Evolutionary conservation across 208 protist species (phyloP).

Genomic region (Crithidia brevicula): DNA sequence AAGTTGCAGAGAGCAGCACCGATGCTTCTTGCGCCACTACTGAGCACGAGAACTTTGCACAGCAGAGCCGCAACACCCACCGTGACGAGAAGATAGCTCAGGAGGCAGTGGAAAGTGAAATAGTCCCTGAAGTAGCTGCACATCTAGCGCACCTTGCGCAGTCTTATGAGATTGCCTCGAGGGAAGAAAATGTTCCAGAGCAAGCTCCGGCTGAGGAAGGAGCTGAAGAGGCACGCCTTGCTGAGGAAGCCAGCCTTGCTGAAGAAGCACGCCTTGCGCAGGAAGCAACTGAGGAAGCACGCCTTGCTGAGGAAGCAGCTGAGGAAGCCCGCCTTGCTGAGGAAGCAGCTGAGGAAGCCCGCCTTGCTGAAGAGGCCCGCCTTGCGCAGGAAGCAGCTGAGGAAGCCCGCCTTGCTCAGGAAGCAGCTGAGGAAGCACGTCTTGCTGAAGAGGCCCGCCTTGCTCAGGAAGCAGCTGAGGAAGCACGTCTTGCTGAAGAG

Average conservation of each 20-base stretch:
- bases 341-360: constrained; percentile 2
- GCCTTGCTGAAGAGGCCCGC: not conserved
- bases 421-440: constrained; percentile 19
- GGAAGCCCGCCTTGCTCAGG: constrained; percentile 9
- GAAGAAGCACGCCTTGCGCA: constrained; percentile 10
- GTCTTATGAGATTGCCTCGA: too few relatives aligned
- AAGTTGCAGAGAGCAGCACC: too few relatives aligned
- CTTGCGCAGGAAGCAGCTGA: constrained; percentile 17
- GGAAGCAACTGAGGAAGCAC: constrained; percentile 5
- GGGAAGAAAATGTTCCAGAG: too few relatives aligned
- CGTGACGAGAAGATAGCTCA: too few relatives aligned
- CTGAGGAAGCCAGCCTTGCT: constrained; percentile 12
- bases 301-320: constrained; percentile 6
- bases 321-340: not conserved
- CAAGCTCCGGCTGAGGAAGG: constrained; percentile 2
- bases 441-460: constrained; percentile 3
- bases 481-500: constrained; percentile 7
- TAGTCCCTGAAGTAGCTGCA: too few relatives aligned
- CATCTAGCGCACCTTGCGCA: too few relatives aligned
- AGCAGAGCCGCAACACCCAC: too few relatives aligned
- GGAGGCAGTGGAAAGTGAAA: too few relatives aligned
- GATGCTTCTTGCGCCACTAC: too few relatives aligned
- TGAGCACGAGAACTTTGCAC: too few relatives aligned
- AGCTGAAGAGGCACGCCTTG: constrained; percentile 12
- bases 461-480: constrained; percentile 19